Conservation (phyloP, 1,139 yeast genomes). For the Yamadazyma blattariae region DNA sequence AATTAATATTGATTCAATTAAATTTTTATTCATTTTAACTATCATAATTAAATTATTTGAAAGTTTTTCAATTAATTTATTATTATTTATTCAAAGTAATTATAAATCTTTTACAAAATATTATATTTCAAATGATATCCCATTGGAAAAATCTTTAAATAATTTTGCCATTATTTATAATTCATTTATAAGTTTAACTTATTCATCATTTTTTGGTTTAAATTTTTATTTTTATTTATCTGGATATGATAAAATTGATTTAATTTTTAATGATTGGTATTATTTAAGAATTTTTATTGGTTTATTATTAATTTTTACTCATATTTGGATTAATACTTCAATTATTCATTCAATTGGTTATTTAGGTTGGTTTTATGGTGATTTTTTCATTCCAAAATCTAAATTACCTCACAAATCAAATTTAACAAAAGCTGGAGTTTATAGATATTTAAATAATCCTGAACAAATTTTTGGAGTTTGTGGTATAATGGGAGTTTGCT, state of each 20-base stretch:
- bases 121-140: conserved; percentile 64
- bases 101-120: conserved; percentile 65
- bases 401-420: conserved; percentile 36
- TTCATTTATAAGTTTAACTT: conserved; percentile 42
- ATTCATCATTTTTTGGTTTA: conserved; percentile 44
- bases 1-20: conserved; percentile 2
- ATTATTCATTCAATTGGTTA: conserved; percentile 76
- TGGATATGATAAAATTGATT: conserved; percentile 15
- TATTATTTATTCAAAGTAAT: conserved; percentile 61
- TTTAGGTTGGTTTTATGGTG: conserved; percentile 91
- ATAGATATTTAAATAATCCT: conserved; percentile 81
- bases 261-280: conserved; percentile 36
- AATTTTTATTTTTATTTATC: conserved; percentile 30
- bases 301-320: conserved; percentile 52
- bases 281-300: conserved; percentile 64
- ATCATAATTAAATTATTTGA: conserved; percentile 52
- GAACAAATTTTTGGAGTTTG: conserved; percentile 80
- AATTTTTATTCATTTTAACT: conserved; percentile 41
- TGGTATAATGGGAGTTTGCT: conserved; percentile 77
- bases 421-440: conserved; percentile 79
- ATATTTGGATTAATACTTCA: conserved; percentile 69
- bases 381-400: conserved; percentile 64
- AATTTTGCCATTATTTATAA: conserved; percentile 79
- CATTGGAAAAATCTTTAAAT: conserved; percentile 66
- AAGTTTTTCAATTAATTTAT: conserved; percentile 48